These are phyloP conservation scores for Arxiozyma heterogenica DNA, from an alignment of 1,139 yeast genomes.

Conservation along the genomic window DNA sequence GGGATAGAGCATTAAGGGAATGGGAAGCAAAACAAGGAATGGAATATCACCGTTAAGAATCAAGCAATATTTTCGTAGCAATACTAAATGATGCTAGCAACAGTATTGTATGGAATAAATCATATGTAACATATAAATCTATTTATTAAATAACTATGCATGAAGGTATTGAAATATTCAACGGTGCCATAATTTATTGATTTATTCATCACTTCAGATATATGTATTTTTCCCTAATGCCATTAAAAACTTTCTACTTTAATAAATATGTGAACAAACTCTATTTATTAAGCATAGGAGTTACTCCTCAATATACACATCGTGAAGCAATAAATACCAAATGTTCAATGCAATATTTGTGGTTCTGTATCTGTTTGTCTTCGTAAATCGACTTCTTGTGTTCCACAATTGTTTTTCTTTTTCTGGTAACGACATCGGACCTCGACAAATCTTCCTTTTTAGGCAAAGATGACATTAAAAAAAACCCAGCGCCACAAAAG, in stretches of 20 bases:
- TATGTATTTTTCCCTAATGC: no score
- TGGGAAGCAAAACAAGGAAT: slow-evolving; percentile 44
- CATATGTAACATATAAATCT: no score
- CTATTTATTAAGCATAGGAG: neutral
- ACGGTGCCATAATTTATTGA: no score
- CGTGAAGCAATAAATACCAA: no score
- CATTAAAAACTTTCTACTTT: no score
- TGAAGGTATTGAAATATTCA: neutral
- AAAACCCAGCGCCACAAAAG: slow-evolving; percentile 2
- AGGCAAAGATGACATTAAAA: neutral
- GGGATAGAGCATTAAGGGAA: slow-evolving; percentile 56
- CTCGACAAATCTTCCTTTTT: neutral
- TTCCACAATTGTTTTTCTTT: neutral
- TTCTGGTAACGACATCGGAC: neutral
- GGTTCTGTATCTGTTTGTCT: neutral
- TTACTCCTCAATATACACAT: neutral
- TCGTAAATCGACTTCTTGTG: no score
- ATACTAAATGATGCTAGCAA: neutral
- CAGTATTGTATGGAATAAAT: neutral
- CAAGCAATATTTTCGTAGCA: slow-evolving; percentile 8
- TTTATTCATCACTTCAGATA: neutral
- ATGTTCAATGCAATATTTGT: neutral
- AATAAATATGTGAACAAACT: neutral
- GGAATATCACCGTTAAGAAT: slow-evolving; percentile 13
- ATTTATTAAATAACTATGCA: no score